Evolutionary conservation across 768 basidiomycete species (phyloP).

Genomic region (Sporobolomyces phaffii): DNA sequence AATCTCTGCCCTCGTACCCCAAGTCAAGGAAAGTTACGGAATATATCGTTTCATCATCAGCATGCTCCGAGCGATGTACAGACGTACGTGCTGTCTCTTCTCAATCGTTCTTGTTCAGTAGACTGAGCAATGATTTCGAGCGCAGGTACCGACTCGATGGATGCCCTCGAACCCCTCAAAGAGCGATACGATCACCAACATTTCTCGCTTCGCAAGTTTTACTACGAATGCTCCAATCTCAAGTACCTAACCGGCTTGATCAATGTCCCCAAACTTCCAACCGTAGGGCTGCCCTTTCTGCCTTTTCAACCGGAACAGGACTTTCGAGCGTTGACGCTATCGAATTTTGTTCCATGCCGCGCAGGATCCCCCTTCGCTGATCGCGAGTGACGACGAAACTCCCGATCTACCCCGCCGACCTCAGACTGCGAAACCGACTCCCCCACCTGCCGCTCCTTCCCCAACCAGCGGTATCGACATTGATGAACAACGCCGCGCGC

Average conservation of each 20-base stretch:
- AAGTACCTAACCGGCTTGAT: constrained; percentile 96
- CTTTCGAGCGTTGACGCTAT: not conserved
- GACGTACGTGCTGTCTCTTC: constrained; percentile 56
- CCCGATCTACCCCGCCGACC: constrained; percentile 84
- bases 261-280: constrained; percentile 94
- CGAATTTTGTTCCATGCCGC: not conserved
- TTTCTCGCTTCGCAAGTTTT: constrained; percentile 88
- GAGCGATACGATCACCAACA: constrained; percentile 87
- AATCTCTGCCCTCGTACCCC: constrained; percentile 87
- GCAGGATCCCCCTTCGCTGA: constrained; percentile 91
- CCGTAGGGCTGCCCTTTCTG: too few species aligned
- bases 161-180: constrained; percentile 80
- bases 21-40: constrained; percentile 98
- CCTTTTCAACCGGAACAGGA: too few species aligned
- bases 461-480: constrained; percentile 60
- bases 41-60: constrained; percentile 98
- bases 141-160: constrained; percentile 77
- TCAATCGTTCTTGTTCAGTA: not conserved
- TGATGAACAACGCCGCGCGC: constrained; percentile 83
- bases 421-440: constrained; percentile 56
- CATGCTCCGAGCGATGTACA: constrained; percentile 95
- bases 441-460: constrained; percentile 66
- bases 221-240: constrained; percentile 98
- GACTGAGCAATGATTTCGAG: constrained; percentile 5
- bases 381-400: constrained; percentile 63